Base-by-base conservation (phyloP, 208 protist species). In the Tritrichomonas foetus region DNA sequence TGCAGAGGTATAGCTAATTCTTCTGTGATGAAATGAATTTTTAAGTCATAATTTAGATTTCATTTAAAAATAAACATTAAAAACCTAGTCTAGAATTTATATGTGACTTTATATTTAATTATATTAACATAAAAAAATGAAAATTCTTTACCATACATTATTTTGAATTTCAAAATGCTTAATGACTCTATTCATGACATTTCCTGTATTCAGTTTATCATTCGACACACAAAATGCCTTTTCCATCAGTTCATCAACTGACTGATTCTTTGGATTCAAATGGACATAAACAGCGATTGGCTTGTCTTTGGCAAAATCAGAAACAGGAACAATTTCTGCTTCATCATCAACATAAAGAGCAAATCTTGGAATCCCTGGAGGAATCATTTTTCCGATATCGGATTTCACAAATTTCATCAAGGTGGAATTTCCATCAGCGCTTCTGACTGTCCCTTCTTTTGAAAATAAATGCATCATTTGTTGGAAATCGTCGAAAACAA, bases 131-230 rank as follows among this genome's bases (percentile, higher is more conserved):
- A n/a, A n/a, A n/a, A n/a, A n/a, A n/a, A n/a, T n/a, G n/a, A n/a
- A n/a, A n/a, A n/a, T n/a, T n/a, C n/a, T n/a, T 89, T 57, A 89
- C 78, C 78, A 89, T 8, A 89, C 39, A 55, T 89, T 47, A 89
- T 44, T 47, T 61, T 61, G 33, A 1, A 22, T 8, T 50, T 89
- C 78, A 53, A 57, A 14, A 39, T 3, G 9, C 16, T 89, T 53
- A 33, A 89, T 1, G 5, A 89, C 14, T 61, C 78, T 47, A 20
- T 44, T n/a, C 33, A 49, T 47, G 8, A 89, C 11, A 61, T 25
- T 61, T 53, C 44, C 78, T 53, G 78, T 30, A 61, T 16, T 57
- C 0, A 89, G 30, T 39, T n/a, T 89, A 39, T 89, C 78, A 39
- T 89, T 89, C 20, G 78, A 89, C 33, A 89, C 30, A 61, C 78